These are phyloP conservation scores for Porcisia deanei DNA, from an alignment of 208 protist species.

Conservation along the genomic window DNA sequence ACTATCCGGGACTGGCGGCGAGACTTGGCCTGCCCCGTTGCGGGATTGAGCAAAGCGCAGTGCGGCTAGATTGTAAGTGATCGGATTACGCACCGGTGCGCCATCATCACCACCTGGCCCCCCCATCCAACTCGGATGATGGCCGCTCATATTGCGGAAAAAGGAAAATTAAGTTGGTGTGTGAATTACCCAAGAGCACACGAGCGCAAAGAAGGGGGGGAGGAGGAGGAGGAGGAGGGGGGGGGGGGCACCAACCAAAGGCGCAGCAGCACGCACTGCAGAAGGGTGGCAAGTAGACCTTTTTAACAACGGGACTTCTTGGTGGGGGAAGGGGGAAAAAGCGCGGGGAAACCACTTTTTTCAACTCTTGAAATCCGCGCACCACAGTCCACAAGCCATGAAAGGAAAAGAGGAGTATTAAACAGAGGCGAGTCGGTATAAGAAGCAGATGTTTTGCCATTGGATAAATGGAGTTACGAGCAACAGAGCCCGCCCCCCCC, in stretches of 20 bases:
- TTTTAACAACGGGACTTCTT: not conserved
- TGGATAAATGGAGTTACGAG: not conserved
- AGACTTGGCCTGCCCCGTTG: not conserved
- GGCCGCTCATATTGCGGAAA: slow-evolving; percentile 11
- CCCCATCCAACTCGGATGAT: not conserved
- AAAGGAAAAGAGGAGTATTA: not conserved
- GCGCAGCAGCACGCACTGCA: not conserved
- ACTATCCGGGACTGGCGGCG: not conserved
- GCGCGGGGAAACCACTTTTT: no score
- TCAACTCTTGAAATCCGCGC: not conserved
- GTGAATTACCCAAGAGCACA: not conserved
- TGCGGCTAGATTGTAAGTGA: slow-evolving; percentile 30
- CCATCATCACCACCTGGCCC: not conserved
- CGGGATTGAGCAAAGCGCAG: slow-evolving; percentile 23
- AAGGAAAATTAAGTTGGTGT: not conserved
- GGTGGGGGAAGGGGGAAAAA: not conserved
- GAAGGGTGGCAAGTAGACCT: not conserved
- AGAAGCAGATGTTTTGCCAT: not conserved
- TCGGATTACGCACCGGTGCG: slow-evolving; percentile 15
- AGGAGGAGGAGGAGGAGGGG: no score
- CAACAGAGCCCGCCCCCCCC: not conserved
- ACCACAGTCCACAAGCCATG: not conserved
- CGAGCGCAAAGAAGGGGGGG: not conserved
- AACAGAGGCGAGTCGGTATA: not conserved
- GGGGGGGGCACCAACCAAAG: not conserved